These are phyloP conservation scores for Coniochaeta ligniaria DNA, from an alignment of 2,329 filamentous ascomycete genomes.

Conservation along the genomic window DNA sequence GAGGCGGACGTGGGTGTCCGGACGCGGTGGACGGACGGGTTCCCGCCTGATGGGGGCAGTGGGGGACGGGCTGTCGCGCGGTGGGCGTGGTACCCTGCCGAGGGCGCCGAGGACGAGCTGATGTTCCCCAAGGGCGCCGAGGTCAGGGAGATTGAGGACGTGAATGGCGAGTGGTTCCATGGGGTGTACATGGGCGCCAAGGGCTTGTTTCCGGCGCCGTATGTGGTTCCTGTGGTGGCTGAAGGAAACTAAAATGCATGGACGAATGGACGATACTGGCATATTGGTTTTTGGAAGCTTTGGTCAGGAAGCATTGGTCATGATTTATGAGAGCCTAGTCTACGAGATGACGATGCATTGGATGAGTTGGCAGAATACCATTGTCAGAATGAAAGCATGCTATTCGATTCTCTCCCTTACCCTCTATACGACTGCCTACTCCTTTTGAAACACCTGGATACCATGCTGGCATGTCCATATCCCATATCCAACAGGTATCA, in stretches of 20 bases:
- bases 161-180: conserved; percentile 87
- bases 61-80: conserved; percentile 57
- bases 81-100: conserved; percentile 73
- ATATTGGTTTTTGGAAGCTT: too few relatives aligned
- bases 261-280: neutral
- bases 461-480: too few relatives aligned
- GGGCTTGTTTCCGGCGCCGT: conserved; percentile 74
- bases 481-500: too few relatives aligned
- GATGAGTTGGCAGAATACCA: neutral
- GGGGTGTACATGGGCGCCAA: conserved; percentile 76
- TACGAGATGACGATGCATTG: neutral
- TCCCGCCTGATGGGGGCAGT: conserved; percentile 70
- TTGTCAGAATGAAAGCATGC: too few relatives aligned
- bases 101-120: conserved; percentile 64
- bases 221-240: conserved; percentile 39
- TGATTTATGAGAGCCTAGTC: neutral
- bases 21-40: conserved; percentile 23
- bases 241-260: neutral
- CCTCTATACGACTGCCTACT: too few relatives aligned
- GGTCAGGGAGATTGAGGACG: conserved; percentile 74
- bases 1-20: neutral
- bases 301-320: too few relatives aligned
- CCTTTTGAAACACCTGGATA: too few relatives aligned
- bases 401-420: too few relatives aligned
- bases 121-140: conserved; percentile 78